Percentiles rank a stretch among this genome's conserved stretches.
These are phyloP conservation scores for Suillus luteus DNA, from an alignment of 768 basidiomycete genomes.

Conservation along the genomic window DNA sequence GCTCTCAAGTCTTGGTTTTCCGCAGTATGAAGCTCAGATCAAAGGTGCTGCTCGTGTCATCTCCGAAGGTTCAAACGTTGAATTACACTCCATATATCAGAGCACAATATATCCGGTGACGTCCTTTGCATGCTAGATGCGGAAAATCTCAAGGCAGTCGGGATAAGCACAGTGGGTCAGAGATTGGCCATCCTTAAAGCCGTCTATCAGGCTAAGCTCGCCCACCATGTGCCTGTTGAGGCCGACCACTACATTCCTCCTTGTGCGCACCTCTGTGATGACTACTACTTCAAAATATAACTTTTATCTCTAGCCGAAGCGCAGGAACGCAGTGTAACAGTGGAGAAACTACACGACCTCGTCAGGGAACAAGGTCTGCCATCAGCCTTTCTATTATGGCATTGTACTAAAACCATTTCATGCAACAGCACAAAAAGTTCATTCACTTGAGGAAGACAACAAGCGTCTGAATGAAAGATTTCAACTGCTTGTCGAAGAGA, in stretches of 20 bases:
- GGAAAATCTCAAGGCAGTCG: conserved; percentile 84
- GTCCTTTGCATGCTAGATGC: conserved; percentile 81
- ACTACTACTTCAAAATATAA: conserved; percentile 6
- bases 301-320: conserved; percentile 49
- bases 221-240: conserved; percentile 80
- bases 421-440: conserved; percentile 63
- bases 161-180: conserved; percentile 89
- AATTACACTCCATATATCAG: conserved; percentile 41
- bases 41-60: conserved; percentile 52
- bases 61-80: background rate
- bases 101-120: conserved; percentile 92
- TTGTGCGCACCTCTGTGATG: conserved; percentile 51
- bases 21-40: conserved; percentile 83
- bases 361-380: conserved; percentile 74
- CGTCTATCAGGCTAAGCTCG: conserved; percentile 87
- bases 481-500: conserved; percentile 67
- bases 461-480: conserved; percentile 63
- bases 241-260: conserved; percentile 86
- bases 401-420: conserved; percentile 12
- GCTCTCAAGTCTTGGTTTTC: conserved; percentile 74
- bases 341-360: conserved; percentile 67
- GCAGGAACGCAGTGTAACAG: conserved; percentile 54
- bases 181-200: conserved; percentile 89
- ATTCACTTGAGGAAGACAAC: conserved; percentile 77
- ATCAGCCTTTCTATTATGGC: conserved; percentile 4